Evolutionary conservation across 1,284 basidiomycete species (phyloP), one percentile per base, ranked within the genome.

Genomic region (Microbotryomycetes sp.): DNA sequence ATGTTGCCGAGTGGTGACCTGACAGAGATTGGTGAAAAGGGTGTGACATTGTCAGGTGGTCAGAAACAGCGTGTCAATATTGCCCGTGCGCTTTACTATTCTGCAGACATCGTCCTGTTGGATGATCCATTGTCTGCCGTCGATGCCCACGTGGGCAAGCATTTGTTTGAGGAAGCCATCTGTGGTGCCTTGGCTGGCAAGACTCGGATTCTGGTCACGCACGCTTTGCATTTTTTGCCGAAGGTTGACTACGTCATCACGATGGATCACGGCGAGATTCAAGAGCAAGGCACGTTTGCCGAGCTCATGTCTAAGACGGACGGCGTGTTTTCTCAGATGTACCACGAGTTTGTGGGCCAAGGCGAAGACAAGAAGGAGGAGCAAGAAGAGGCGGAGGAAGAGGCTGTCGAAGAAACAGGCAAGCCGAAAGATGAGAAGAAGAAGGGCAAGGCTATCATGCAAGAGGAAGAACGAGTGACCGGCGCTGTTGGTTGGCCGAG

Each of bases 1-100:
- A 83, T 91, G 76, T 79, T 91, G 45, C 85, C 88, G 1, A 80
- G 88, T 62, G 88, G 88, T 4, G 89, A 96, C 71, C 72, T 86
- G 64, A 94, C 91, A 0, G 88, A 91, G 74, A 91, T 94, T 54
- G 91, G 91, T n/a, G 90, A 92, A 76, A 88, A 85, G 76, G 70
- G 69, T 11, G 66, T 91, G 55, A 86, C 85, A 16, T 80, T 90
- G 9, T 88, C 85, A 46, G 88, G 91, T 7, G 89, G 88, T 2
- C 87, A 89, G 74, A 86, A 86, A 69, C 86, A 88, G 71, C 81
- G 87, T 5, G 76, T 81, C 69, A 86, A 85, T 69, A 86, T 91
- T 58, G 88, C 87, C 48, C 84, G 91, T 56, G 85, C 89, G 0
- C 85, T 93, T 61, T 96, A 94, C 77, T 88, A 83, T 71, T 79